Evolutionary conservation across 83 land plant genomes (phyloP), one percentile per base, ranked within the genome.

Genomic region (Diphasiastrum complanatum): DNA sequence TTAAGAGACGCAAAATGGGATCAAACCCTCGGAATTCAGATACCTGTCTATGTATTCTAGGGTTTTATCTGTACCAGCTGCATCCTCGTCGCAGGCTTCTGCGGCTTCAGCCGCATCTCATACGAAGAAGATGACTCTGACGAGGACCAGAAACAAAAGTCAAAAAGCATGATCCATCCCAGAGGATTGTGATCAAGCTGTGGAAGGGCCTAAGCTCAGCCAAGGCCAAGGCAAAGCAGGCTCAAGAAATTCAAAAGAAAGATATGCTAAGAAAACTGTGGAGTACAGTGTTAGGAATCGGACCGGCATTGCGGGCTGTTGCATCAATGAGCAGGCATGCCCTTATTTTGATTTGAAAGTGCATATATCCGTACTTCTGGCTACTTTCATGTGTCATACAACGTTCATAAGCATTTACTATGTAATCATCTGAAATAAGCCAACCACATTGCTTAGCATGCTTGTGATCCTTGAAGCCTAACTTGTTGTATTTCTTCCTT

Each of bases 151-250:
- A 32, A 37, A 38, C 32, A 29, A 33, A 74, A 53, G 48, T 60
- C 46, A 67, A 51, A 45, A 91, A 89, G 65, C 36, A 40, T 34
- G 97, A 95, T 61, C 77, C 97, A 16, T 95, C 99, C 85, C 99
- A 31, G 95, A 95, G 65, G 90, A 90, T 52, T 95, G 99, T 74
- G 99, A 95, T 66, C 81, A 82, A 71, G 99, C 99, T 5, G 95
- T 95, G 38, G 90, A 78, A 74, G 99, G 87, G 35, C n/a, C 64
- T 95, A 61, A 95, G 82, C 66, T 77, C 87, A 2, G 90, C 72
- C 8, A 89, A 82, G 77, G 97, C 84, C 19, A 84, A 82, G 65
- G 83, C 80, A 6, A 18, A 50, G 22, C 78, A 75, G 78, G 43
- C 81, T 51, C 78, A 77, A 36, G 95, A 90, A 45, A 49, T 73